Percentiles rank a stretch among this genome's conserved stretches.
These are phyloP conservation scores for Fusarium sp. DNA, from an alignment of 2,329 filamentous ascomycete species.

Conservation along the genomic window DNA sequence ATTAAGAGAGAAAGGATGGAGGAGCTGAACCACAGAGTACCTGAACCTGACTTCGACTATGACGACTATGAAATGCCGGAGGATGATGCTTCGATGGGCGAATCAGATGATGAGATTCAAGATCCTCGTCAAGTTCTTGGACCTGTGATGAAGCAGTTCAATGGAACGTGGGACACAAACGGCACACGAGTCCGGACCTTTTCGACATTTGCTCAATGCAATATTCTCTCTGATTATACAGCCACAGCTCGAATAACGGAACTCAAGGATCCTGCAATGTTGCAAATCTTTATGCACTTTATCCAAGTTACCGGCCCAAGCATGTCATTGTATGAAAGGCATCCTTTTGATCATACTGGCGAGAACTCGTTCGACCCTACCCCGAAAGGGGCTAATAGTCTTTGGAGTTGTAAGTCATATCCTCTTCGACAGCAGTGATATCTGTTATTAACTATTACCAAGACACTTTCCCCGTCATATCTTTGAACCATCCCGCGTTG, in stretches of 20 bases:
- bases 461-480: slow-evolving; percentile 84
- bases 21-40: neutral
- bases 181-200: slow-evolving; percentile 60
- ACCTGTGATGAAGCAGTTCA: slow-evolving; percentile 49
- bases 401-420: slow-evolving; percentile 65
- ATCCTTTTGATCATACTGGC: slow-evolving; percentile 75
- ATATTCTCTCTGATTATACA: slow-evolving; percentile 69
- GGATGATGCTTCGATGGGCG: slow-evolving; percentile 69
- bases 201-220: slow-evolving; percentile 56
- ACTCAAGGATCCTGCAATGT: slow-evolving; percentile 80
- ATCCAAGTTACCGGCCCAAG: slow-evolving; percentile 86
- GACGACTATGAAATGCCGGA: slow-evolving; percentile 49
- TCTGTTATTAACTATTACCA: slow-evolving; percentile 30
- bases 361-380: slow-evolving; percentile 64
- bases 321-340: slow-evolving; percentile 86
- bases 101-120: slow-evolving; percentile 65
- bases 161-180: slow-evolving; percentile 37
- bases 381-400: slow-evolving; percentile 69
- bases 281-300: slow-evolving; percentile 89
- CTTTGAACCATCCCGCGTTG: slow-evolving; percentile 84
- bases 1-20: slow-evolving; percentile 18
- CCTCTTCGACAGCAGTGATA: neutral
- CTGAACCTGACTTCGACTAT: slow-evolving; percentile 37
- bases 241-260: slow-evolving; percentile 74
- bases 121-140: slow-evolving; percentile 48